Evolutionary conservation across 495 filamentous ascomycete species (phyloP).

Genomic region (Penicillium roqueforti): DNA sequence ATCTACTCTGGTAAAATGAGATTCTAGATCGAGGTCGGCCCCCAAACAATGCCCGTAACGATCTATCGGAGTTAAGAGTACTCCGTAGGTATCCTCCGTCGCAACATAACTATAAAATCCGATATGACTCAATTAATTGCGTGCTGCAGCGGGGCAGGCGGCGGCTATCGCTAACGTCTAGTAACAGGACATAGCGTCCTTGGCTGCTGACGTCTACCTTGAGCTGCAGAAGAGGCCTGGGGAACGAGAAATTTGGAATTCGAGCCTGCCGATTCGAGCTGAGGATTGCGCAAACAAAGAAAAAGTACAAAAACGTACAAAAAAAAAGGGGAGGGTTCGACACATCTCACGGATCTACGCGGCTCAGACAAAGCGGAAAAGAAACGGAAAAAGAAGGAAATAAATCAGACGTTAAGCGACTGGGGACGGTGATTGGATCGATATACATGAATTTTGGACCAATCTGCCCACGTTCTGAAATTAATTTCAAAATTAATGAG

Average conservation of each 20-base stretch:
- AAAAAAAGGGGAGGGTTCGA: background rate
- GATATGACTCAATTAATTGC: background rate
- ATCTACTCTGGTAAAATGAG: background rate
- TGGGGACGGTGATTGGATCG: background rate
- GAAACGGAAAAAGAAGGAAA: background rate
- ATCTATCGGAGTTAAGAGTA: no score
- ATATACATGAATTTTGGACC: slow-evolving; percentile 1
- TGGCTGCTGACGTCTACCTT: background rate
- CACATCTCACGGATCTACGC: slow-evolving; percentile 6
- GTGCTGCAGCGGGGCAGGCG: slow-evolving; percentile 14
- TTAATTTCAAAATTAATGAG: background rate
- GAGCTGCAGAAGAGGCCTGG: background rate
- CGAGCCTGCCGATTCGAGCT: slow-evolving; percentile 1
- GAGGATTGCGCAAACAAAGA: slow-evolving; percentile 1
- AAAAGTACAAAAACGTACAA: background rate
- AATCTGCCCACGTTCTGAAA: slow-evolving; percentile 2
- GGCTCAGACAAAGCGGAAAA: slow-evolving; percentile 4
- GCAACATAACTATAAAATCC: no score
- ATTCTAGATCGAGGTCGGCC: background rate
- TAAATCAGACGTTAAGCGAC: slow-evolving; percentile 2
- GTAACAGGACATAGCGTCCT: slow-evolving; percentile 12
- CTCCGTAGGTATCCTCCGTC: no score
- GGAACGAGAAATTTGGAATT: slow-evolving; percentile 3
- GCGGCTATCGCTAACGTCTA: slow-evolving; percentile 29
- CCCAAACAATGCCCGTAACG: no score